phyloP scores from a whole-genome alignment of 192 early-diverging fungal genomes.

The Geranomyces variabilis region DNA sequence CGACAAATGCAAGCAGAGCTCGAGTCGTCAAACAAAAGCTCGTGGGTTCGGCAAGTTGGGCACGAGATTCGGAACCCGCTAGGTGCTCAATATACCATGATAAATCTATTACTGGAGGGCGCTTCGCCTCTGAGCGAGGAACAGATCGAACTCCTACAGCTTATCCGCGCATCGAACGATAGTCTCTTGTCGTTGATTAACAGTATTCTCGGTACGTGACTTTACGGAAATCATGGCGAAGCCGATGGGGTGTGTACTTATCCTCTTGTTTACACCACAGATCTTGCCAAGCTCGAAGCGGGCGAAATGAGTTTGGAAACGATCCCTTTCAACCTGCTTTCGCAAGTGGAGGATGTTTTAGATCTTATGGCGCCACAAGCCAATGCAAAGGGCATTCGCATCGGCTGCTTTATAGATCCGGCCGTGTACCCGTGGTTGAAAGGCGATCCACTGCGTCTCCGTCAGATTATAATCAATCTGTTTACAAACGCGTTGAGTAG shows the following conservation, averaged over 20 bases:
- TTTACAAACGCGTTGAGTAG: constrained; percentile 83
- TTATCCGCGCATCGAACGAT: constrained; percentile 53
- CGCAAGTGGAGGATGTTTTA: constrained; percentile 66
- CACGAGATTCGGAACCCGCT: constrained; percentile 39
- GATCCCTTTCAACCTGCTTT: constrained; percentile 68
- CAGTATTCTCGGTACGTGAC: constrained; percentile 72
- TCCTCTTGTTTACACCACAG: neutral
- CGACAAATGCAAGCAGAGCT: constrained; percentile 25
- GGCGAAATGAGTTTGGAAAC: constrained; percentile 79
- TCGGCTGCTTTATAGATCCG: constrained; percentile 70
- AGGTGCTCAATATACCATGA: constrained; percentile 33
- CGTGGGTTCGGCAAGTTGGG: constrained; percentile 37
- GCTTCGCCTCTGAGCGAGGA: constrained; percentile 13
- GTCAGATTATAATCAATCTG: constrained; percentile 82
- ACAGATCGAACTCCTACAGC: constrained; percentile 26
- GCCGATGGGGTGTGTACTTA: neutral
- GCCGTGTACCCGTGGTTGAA: constrained; percentile 71
- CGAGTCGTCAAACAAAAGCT: constrained; percentile 21
- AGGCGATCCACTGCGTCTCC: constrained; percentile 73
- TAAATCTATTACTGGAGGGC: constrained; percentile 30
- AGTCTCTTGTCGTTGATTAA: constrained; percentile 78
- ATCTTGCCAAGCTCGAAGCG: constrained; percentile 65
- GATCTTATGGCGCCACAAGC: constrained; percentile 75
- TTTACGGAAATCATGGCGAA: constrained; percentile 65
- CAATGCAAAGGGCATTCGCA: constrained; percentile 71